phyloP scores from a whole-genome alignment of 2,329 filamentous ascomycete genomes.

The Pestalotiopsis sp. region DNA sequence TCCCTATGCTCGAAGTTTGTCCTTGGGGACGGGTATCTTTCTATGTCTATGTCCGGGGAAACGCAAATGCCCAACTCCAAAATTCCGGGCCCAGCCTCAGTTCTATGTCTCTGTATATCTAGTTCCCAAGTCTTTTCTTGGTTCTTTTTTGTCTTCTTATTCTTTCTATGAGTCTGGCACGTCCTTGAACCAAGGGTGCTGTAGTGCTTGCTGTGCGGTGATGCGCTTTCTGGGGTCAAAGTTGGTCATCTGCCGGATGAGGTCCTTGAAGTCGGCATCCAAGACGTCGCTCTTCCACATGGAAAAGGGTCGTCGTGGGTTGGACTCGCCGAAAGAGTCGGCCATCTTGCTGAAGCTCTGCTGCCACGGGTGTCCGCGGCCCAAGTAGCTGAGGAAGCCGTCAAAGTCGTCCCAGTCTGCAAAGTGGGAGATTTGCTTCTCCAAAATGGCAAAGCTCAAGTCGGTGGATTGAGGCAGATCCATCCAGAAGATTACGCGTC shows the following conservation, averaged over 20 bases:
- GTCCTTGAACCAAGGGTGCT: conserved; percentile 33
- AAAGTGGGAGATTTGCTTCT: conserved; percentile 51
- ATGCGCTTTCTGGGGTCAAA: conserved; percentile 42
- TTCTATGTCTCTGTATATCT: not conserved
- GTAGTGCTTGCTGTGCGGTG: conserved; percentile 40
- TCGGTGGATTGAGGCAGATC: conserved; percentile 36
- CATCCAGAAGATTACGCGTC: conserved; percentile 42
- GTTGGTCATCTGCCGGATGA: conserved; percentile 39
- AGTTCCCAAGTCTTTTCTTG: not conserved
- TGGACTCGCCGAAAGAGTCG: conserved; percentile 41
- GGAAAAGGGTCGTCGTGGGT: conserved; percentile 43
- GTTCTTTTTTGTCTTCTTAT: not conserved
- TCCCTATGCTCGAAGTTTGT: not conserved
- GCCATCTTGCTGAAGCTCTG: conserved; percentile 38
- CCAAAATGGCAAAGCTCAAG: conserved; percentile 41
- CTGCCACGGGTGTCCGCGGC: conserved; percentile 39
- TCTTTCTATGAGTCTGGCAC: not conserved
- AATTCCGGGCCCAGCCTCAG: not conserved
- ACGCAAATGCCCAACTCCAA: not conserved
- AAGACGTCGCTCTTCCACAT: conserved; percentile 40
- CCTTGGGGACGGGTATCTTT: not conserved
- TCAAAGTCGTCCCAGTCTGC: conserved; percentile 42
- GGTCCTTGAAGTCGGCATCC: conserved; percentile 41
- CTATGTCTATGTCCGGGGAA: not conserved
- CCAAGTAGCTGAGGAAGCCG: conserved; percentile 43